Evolutionary conservation across 331 rosid species (phyloP).

Genomic region (Quercus lobata): DNA sequence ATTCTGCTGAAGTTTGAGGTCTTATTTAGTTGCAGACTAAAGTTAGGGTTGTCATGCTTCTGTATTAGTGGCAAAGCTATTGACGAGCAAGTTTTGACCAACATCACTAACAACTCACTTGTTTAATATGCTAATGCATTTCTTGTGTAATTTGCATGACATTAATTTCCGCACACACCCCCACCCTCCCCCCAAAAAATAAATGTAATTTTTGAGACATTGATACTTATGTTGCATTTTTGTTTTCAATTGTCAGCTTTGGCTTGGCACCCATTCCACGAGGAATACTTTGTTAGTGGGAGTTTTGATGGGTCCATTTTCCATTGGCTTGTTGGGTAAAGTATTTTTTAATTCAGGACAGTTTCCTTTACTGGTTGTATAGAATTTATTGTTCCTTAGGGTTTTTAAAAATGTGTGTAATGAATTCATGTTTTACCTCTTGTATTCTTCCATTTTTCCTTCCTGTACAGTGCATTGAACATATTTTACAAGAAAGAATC

Average conservation of each 20-base stretch:
- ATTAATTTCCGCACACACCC: too few relatives aligned
- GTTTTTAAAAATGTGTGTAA: neutral
- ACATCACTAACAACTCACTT: slow-evolving; percentile 3
- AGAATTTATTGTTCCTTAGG: neutral
- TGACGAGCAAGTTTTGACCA: neutral
- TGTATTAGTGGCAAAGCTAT: neutral
- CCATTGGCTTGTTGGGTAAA: slow-evolving; percentile 99
- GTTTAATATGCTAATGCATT: slow-evolving; percentile 14
- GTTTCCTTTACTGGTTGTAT: slow-evolving; percentile 7
- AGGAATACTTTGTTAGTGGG: slow-evolving; percentile 98
- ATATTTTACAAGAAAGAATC: neutral
- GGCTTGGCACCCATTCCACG: slow-evolving; percentile 99
- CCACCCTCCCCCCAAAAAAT: too few relatives aligned
- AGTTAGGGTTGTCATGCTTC: neutral
- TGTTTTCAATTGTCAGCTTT: slow-evolving; percentile 52
- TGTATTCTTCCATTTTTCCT: neutral
- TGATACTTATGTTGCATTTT: slow-evolving; percentile 21
- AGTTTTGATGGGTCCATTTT: slow-evolving; percentile 94
- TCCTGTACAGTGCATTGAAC: neutral
- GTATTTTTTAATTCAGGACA: slow-evolving; percentile 11
- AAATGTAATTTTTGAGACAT: neutral
- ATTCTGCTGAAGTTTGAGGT: neutral
- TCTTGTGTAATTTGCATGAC: neutral
- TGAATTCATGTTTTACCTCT: neutral
- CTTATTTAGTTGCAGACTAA: neutral